A percentile compares a stretch with the other conserved stretches of the same genome.
phyloP scores from a whole-genome alignment of 2,329 filamentous ascomycete genomes.

The Fusarium ambrosium region DNA sequence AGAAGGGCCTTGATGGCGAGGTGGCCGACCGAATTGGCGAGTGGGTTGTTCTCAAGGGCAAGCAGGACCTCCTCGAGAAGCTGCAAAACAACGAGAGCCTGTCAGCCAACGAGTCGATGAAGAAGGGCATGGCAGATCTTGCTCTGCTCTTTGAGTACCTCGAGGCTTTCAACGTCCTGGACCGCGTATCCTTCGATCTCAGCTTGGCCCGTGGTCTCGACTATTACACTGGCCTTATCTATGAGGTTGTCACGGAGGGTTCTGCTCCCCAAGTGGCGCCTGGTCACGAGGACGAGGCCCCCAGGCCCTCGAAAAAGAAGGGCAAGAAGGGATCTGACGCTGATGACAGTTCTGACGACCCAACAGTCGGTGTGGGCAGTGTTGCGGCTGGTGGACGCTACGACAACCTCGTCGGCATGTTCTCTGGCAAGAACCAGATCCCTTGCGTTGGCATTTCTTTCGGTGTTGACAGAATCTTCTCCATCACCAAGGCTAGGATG shows the following conservation, averaged over 20 bases:
- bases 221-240: conserved; percentile 92
- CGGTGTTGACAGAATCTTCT: conserved; percentile 95
- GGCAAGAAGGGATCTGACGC: conserved; percentile 67
- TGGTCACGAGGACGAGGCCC: conserved; percentile 50
- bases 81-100: conserved; percentile 77
- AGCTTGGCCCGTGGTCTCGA: conserved; percentile 92
- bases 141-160: conserved; percentile 85
- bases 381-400: conserved; percentile 93
- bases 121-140: conserved; percentile 86
- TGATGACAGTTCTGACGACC: conserved; percentile 80
- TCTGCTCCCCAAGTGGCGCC: conserved; percentile 69
- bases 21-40: conserved; percentile 90
- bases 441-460: conserved; percentile 80
- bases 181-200: conserved; percentile 88
- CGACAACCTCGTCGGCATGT: conserved; percentile 95
- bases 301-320: conserved; percentile 61
- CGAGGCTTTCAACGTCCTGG: conserved; percentile 79
- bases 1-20: conserved; percentile 83
- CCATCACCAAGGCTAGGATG: conserved; percentile 83
- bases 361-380: conserved; percentile 86
- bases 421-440: conserved; percentile 85
- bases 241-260: conserved; percentile 87
- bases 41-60: conserved; percentile 84
- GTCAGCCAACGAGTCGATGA: conserved; percentile 78
- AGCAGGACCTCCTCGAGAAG: conserved; percentile 78